These are phyloP conservation scores for Solanum sejunctum DNA, from an alignment of 257 asterid species.

Conservation along the genomic window DNA sequence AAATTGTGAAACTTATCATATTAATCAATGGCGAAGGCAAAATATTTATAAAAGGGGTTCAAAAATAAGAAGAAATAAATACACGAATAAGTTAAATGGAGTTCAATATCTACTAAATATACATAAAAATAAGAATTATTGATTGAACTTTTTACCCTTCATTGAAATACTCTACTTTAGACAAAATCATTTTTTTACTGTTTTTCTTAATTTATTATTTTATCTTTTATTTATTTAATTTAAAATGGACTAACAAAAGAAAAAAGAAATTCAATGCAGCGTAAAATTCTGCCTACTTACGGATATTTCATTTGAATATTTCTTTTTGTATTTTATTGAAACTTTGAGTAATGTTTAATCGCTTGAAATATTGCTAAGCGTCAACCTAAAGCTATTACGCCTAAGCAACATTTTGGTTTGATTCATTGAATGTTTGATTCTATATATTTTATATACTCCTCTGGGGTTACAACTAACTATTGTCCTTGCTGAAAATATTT, in stretches of 20 bases:
- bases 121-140: too few species aligned
- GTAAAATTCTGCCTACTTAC: background rate
- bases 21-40: too few species aligned
- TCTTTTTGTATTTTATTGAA: background rate
- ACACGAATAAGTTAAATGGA: too few species aligned
- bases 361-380: background rate
- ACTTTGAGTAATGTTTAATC: background rate
- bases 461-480: background rate
- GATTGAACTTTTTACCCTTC: too few species aligned
- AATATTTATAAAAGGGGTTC: too few species aligned
- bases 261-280: background rate
- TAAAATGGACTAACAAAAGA: too few species aligned
- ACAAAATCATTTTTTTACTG: too few species aligned
- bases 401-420: background rate
- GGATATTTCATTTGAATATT: background rate
- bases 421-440: background rate
- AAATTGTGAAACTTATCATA: background rate
- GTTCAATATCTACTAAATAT: too few species aligned
- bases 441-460: background rate
- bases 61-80: too few species aligned
- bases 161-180: too few species aligned
- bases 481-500: background rate
- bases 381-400: background rate
- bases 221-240: too few species aligned
- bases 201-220: too few species aligned